Evolutionary conservation across 768 basidiomycete species (phyloP).

Genomic region (Galerina sulciceps): DNA sequence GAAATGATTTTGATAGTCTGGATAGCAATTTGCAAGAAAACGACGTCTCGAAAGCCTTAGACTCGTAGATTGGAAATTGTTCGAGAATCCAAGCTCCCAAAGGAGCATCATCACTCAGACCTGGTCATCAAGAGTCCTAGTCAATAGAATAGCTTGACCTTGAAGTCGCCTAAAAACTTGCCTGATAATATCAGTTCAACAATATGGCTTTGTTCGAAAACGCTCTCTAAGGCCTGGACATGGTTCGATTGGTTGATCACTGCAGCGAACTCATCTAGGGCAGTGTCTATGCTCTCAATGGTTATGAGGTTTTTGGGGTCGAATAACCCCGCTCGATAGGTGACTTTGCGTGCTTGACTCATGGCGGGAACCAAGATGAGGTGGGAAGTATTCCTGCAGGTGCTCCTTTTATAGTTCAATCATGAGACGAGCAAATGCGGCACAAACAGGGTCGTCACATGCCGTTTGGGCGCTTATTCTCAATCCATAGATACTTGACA

Average conservation of each 20-base stretch:
- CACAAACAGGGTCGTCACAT: slow-evolving; percentile 11
- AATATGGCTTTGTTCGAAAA: slow-evolving; percentile 23
- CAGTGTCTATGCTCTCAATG: slow-evolving; percentile 20
- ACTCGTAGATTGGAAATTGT: slow-evolving; percentile 29
- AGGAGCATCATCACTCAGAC: slow-evolving; percentile 8
- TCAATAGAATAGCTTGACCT: not conserved
- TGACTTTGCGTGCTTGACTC: slow-evolving; percentile 24
- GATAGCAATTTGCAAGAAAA: slow-evolving; percentile 3
- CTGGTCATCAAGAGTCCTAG: slow-evolving; percentile 1
- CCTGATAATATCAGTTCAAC: slow-evolving; percentile 31
- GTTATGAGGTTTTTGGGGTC: slow-evolving; percentile 16
- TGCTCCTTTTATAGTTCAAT: slow-evolving; percentile 8
- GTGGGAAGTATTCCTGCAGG: not conserved
- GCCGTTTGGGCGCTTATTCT: slow-evolving; percentile 12
- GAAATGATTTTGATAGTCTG: slow-evolving; percentile 15
- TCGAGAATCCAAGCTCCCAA: slow-evolving; percentile 30
- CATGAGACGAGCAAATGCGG: slow-evolving; percentile 12
- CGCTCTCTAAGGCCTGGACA: slow-evolving; percentile 20
- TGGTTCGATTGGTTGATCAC: slow-evolving; percentile 27
- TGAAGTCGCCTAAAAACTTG: slow-evolving; percentile 4
- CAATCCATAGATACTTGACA: too few relatives aligned
- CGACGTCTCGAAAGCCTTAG: slow-evolving; percentile 3
- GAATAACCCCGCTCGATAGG: slow-evolving; percentile 20
- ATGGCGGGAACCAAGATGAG: slow-evolving; percentile 13
- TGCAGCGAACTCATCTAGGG: slow-evolving; percentile 21